Percentiles rank a stretch among this genome's conserved stretches.
phyloP scores from a whole-genome alignment of 73 alveolate species.

The Tetrahymena elliotti region DNA sequence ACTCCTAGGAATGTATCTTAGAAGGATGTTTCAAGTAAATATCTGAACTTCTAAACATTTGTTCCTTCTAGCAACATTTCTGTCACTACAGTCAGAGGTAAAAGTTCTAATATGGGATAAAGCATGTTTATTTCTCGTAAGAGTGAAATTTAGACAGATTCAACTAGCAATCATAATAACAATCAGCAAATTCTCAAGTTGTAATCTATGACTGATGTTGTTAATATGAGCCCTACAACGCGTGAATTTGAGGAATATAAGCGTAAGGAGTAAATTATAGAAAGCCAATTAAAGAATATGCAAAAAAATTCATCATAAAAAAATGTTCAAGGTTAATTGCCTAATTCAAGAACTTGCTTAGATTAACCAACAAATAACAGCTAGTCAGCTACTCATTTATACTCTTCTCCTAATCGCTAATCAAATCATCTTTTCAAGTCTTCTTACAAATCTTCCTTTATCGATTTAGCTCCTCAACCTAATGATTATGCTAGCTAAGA shows the following conservation, averaged over 20 bases:
- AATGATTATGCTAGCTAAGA: background rate
- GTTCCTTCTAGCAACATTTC: background rate
- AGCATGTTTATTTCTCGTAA: background rate
- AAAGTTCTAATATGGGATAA: background rate
- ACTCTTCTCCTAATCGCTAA: background rate
- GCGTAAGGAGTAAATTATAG: background rate
- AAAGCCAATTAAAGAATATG: background rate
- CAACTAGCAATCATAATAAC: background rate
- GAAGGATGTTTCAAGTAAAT: background rate
- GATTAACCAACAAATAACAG: background rate
- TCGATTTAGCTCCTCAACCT: background rate
- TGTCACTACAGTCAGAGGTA: background rate
- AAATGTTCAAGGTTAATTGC: background rate
- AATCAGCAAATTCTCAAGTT: background rate
- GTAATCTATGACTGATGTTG: background rate
- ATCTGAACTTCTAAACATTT: background rate
- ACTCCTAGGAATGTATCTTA: background rate
- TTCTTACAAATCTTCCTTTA: background rate
- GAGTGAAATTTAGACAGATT: background rate
- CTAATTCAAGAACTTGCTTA: background rate
- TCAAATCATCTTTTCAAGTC: background rate
- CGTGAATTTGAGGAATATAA: background rate
- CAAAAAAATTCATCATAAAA: background rate
- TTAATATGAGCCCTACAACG: background rate
- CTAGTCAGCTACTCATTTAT: background rate